Conservation (phyloP, 2,329 filamentous ascomycete species). For the Botryotinia convoluta region DNA sequence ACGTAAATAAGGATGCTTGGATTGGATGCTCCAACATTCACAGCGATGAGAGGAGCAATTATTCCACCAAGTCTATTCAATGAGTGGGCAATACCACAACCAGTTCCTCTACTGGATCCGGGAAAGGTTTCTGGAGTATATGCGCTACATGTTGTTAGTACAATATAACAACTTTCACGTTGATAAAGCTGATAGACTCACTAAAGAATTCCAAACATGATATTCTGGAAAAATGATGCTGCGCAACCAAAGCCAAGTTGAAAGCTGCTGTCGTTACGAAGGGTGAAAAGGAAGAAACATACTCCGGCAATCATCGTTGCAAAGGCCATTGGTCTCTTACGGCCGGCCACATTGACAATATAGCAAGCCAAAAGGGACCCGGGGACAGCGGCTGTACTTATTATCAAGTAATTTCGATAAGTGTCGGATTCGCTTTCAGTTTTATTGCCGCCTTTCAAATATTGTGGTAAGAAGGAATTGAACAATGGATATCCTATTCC, state of each 20-base stretch:
- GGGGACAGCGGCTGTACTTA: constrained; percentile 71
- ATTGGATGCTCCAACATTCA: constrained; percentile 44
- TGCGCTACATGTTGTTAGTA: constrained; percentile 41
- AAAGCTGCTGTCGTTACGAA: constrained; percentile 53
- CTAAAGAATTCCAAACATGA: constrained; percentile 75
- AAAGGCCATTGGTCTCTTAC: constrained; percentile 67
- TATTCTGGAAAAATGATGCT: constrained; percentile 70
- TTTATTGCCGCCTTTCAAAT: constrained; percentile 60
- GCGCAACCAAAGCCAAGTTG: constrained; percentile 66
- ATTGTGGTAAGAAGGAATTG: constrained; percentile 87
- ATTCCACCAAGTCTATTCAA: constrained; percentile 67
- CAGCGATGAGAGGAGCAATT: constrained; percentile 66
- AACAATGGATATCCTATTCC: constrained; percentile 87
- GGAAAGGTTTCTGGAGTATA: constrained; percentile 78
- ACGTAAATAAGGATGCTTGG: constrained; percentile 57
- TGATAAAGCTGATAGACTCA: not conserved
- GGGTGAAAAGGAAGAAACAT: constrained; percentile 65
- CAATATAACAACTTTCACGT: not conserved
- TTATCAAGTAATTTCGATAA: constrained; percentile 83
- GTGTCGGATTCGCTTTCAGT: constrained; percentile 46
- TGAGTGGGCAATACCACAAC: constrained; percentile 69
- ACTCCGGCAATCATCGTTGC: constrained; percentile 66
- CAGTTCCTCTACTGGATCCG: constrained; percentile 67
- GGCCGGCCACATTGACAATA: constrained; percentile 68
- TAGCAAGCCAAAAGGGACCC: constrained; percentile 73